Evolutionary conservation across 805 yeast genomes (phyloP), one percentile per base, ranked within the genome.

Genomic region (Candida michaelii): DNA sequence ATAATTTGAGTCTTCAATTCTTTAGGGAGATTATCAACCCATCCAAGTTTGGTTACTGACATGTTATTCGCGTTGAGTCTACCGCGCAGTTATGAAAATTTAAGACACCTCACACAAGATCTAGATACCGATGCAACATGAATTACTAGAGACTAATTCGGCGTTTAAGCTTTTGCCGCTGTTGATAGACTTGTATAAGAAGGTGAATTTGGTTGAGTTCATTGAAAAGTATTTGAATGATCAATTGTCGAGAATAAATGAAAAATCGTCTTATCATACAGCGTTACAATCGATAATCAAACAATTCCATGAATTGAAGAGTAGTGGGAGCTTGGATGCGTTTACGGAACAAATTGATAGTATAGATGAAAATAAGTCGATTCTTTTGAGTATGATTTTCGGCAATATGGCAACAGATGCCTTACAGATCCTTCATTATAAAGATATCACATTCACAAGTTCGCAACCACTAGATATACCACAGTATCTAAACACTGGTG

Each of bases 351-450:
- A 25, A 18, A 18, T 17, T 16, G 14, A 21, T 9, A 6, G 11
- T 5, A 15, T 38, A 7, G 45, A 42, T 18, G 13, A 19, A 9
- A 25, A 30, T 16, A 36, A 31, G 34, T 3, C 38, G 12, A 27
- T 32, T 8, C n/a, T 49, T 10, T 41, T 59, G 29, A 35, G 54
- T 3, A 37, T 57, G n/a, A 27, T 52, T 13, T 48, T 47, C 43
- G 64, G 63, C n/a, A 42, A 42, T 19, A 42, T 42, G 7, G 56
- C 39, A 25, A 41, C 49, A 5, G 44, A 46, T 2, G 55, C 58
- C 5, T 27, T 57, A 10, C 46, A 48, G n/a, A 45, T 56, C 11
- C 14, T 46, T n/a, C 24, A 24, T 13, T 13, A 40, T 27, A 13
- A 17, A 18, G 14, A 19, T 14, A 27, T 27, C 3, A 13, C n/a